phyloP scores from a whole-genome alignment of 2,329 filamentous ascomycete species.

The Trichoderma brevicompactum region DNA sequence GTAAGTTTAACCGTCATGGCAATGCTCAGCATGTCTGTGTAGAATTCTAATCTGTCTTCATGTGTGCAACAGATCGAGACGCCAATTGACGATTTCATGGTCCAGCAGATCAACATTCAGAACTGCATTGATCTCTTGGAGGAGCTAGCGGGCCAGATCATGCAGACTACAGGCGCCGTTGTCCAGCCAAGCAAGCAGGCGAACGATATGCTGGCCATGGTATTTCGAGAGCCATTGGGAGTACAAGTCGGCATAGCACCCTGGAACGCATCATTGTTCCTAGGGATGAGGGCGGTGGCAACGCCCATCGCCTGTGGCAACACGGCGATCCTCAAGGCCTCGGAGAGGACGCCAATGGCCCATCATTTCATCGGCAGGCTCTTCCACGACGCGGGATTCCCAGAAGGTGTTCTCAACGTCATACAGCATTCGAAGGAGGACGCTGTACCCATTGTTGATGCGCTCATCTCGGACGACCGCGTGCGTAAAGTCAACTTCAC shows the following conservation, averaged over 20 bases:
- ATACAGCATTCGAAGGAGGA: conserved; percentile 62
- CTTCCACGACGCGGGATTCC: conserved; percentile 75
- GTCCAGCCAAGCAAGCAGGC: not conserved
- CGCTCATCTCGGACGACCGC: conserved; percentile 68
- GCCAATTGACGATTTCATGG: conserved; percentile 1
- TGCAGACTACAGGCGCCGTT: not conserved
- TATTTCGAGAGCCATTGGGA: conserved; percentile 10
- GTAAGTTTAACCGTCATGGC: not conserved
- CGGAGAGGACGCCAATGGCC: conserved; percentile 67
- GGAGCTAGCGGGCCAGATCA: conserved; percentile 2
- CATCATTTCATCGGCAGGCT: conserved; percentile 66
- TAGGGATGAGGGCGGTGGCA: conserved; percentile 58
- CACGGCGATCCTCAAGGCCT: conserved; percentile 72
- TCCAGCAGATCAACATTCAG: conserved; percentile 15
- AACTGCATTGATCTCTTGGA: conserved; percentile 8
- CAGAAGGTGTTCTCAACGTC: conserved; percentile 73
- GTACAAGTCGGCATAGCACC: conserved; percentile 56
- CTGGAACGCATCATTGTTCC: conserved; percentile 62
- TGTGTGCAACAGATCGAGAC: not conserved
- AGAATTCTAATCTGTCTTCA: not conserved
- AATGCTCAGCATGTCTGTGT: not conserved
- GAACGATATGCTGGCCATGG: conserved; percentile 9
- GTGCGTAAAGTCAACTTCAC: conserved; percentile 84
- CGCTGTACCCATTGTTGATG: conserved; percentile 69
- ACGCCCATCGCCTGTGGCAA: conserved; percentile 76